Conservation (phyloP, 1,284 basidiomycete genomes). For the Puccinia brachypodii region DNA sequence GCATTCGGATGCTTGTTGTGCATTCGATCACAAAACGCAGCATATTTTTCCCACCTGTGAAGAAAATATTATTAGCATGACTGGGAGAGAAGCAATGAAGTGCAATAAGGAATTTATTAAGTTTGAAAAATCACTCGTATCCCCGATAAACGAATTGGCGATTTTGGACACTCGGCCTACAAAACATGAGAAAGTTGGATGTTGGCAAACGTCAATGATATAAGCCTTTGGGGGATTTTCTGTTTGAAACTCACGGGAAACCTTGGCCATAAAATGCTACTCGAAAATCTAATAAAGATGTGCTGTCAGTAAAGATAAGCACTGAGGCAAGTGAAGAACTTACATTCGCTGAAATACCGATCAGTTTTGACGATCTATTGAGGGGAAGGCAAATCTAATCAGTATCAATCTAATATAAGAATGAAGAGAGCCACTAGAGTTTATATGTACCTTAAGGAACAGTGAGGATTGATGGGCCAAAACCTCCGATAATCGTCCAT, state of each 20-base stretch:
- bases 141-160: constrained; percentile 70
- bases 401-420: constrained; percentile 11
- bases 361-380: constrained; percentile 55
- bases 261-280: constrained; percentile 83
- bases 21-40: constrained; percentile 80
- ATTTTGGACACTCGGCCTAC: constrained; percentile 55
- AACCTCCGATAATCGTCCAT: constrained; percentile 59
- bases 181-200: not conserved
- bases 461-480: constrained; percentile 55
- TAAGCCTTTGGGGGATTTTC: constrained; percentile 62
- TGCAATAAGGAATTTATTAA: constrained; percentile 65
- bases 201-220: constrained; percentile 48
- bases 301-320: constrained; percentile 59
- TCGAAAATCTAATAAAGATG: constrained; percentile 73
- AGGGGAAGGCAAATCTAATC: constrained; percentile 41
- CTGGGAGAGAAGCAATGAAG: not conserved
- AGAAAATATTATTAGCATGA: not conserved
- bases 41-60: constrained; percentile 44
- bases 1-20: constrained; percentile 87
- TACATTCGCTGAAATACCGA: constrained; percentile 51
- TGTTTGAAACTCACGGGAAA: constrained; percentile 82
- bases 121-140: constrained; percentile 76
- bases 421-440: not conserved
- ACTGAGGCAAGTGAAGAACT: constrained; percentile 56
- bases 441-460: constrained; percentile 49